Conservation (phyloP, 164 flowering plant species). For the Macadamia tetraphylla region DNA sequence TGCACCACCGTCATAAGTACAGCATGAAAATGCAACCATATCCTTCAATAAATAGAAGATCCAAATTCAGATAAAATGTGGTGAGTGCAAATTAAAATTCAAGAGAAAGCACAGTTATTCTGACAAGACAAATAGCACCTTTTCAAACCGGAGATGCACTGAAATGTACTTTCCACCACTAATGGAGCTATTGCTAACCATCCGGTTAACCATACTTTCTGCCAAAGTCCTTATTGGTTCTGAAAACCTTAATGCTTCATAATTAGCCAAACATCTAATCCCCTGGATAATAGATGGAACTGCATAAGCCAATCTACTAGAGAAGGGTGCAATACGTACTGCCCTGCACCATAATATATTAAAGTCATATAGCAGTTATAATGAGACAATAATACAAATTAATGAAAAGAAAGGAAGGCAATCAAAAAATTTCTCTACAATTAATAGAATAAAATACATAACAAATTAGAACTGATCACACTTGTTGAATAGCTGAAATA, state of each 20-base stretch:
- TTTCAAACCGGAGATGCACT: constrained; percentile 96
- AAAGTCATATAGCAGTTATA: constrained; percentile 4
- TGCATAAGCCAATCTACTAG: constrained; percentile 84
- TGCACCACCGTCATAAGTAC: constrained; percentile 92
- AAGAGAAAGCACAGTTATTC: background rate
- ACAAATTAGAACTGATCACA: background rate
- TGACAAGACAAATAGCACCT: constrained; percentile 34
- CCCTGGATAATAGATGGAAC: constrained; percentile 71
- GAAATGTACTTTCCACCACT: constrained; percentile 82
- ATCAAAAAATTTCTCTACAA: background rate
- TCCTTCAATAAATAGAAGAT: constrained; percentile 40
- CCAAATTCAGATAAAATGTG: constrained; percentile 4
- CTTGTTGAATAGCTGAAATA: too few relatives aligned
- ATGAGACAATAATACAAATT: background rate
- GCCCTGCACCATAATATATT: constrained; percentile 44
- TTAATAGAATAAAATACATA: background rate
- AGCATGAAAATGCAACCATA: constrained; percentile 99
- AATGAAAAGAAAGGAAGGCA: background rate
- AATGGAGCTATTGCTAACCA: constrained; percentile 62
- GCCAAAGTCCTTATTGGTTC: constrained; percentile 70
- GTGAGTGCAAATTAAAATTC: background rate
- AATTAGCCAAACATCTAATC: constrained; percentile 86
- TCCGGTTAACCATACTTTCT: constrained; percentile 75
- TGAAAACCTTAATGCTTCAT: constrained; percentile 81
- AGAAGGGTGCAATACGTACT: constrained; percentile 95